Evolutionary conservation across 202 grass and related monocot genomes (phyloP).

Genomic region (Setaria italica): DNA sequence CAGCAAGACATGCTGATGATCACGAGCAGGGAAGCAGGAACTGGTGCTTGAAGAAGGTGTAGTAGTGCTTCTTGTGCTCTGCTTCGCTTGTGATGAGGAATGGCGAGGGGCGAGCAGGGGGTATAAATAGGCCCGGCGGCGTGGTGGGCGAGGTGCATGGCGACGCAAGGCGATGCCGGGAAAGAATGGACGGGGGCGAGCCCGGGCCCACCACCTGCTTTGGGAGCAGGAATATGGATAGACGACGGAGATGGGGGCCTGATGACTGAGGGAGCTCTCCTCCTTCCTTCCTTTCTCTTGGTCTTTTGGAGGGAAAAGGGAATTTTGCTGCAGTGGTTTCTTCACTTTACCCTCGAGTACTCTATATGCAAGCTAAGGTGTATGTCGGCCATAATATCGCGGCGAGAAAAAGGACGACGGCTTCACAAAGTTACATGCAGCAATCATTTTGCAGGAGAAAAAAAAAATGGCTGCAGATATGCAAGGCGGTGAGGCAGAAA

Average conservation of each 20-base stretch:
- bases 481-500: not conserved
- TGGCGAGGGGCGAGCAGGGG: not conserved
- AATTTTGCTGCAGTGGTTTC: conserved; percentile 25
- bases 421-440: not conserved
- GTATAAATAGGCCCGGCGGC: conserved; percentile 56
- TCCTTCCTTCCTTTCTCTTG: not conserved
- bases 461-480: not conserved
- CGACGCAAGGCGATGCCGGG: not conserved
- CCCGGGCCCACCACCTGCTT: conserved; percentile 39
- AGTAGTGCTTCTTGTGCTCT: not conserved
- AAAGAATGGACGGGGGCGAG: conserved; percentile 56
- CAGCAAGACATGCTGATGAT: conserved; percentile 76
- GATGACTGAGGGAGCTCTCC: not conserved
- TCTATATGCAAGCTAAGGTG: not conserved
- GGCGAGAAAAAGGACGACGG: not conserved
- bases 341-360: conserved; percentile 9
- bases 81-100: conserved; percentile 42
- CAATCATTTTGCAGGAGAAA: not conserved
- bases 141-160: conserved; percentile 3
- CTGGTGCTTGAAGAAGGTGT: not conserved
- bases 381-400: not conserved
- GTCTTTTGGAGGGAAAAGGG: conserved; percentile 4
- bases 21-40: not conserved
- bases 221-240: conserved; percentile 39
- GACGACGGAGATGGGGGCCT: not conserved